Evolutionary conservation across 768 basidiomycete genomes (phyloP), one percentile per base, ranked within the genome.

Genomic region (Podaxis sp.): DNA sequence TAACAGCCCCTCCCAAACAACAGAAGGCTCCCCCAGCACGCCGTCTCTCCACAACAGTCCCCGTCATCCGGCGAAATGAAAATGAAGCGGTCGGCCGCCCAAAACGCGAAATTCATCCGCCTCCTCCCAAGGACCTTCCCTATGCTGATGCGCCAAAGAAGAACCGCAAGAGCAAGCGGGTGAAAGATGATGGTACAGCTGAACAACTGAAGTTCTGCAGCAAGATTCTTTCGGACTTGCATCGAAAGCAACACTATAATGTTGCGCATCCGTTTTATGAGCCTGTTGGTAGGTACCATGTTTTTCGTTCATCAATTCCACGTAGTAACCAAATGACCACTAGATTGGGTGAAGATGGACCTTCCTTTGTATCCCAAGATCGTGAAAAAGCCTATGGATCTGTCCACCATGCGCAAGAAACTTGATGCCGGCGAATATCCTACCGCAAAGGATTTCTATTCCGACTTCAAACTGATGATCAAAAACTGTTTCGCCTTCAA

Each of bases 31-130:
- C 71, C 7, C 72, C 82, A 42, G 77, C 76, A 40, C 87, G 93
- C 27, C 86, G 92, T 56, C 77, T 87, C 1, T 95, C 93, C 14
- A 87, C 90, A 2, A 88, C 91, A 9, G 80, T 92, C 2, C 93
- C 94, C 44, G 84, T 86, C 60, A 91, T 94, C 65, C 84, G 93
- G 58, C 90, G 93, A 50, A 89, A 87, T 25, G 91, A 93, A 4
- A 79, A 82, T 28, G 78, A 80, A 62, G 77, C 74, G 23, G 70
- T 80, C 25, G 82, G 83, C 23, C 87, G 97, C n/a, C 96, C 96
- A 1, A 98, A 98, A 76, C 91, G 97, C 57, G 97, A 99, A 73
- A 95, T 98, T 28, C 96, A 98, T 69, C 93, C 96, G 3, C 96
- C 95, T 10, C 90, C 93, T 21, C 87, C 94, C 0, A 95, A 94